These are phyloP conservation scores for Rhododendron simsii DNA, from an alignment of 148 eudicot genomes.

Conservation along the genomic window DNA sequence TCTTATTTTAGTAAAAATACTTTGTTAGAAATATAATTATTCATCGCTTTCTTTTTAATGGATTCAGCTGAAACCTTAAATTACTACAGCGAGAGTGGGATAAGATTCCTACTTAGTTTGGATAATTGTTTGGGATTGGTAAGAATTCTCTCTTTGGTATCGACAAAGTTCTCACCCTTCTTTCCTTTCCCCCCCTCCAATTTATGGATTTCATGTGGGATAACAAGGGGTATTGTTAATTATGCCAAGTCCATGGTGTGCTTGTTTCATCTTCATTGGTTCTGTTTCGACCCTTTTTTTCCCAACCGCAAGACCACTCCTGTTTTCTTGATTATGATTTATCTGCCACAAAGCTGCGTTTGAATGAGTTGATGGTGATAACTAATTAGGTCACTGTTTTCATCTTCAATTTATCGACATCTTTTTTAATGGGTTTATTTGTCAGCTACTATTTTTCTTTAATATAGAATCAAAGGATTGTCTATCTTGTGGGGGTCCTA, in stretches of 20 bases:
- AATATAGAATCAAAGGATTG: neutral
- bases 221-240: neutral
- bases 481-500: neutral
- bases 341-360: slow-evolving; percentile 9
- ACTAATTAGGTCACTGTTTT: slow-evolving; percentile 9
- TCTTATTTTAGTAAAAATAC: neutral
- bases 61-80: neutral
- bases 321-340: slow-evolving; percentile 6
- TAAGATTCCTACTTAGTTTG: neutral
- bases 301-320: slow-evolving; percentile 4
- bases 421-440: neutral
- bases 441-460: neutral
- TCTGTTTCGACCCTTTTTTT: neutral
- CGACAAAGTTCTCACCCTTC: neutral
- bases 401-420: neutral
- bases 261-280: neutral
- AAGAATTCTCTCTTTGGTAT: neutral
- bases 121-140: neutral
- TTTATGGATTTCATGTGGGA: neutral
- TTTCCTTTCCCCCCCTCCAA: neutral
- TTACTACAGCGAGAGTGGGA: neutral
- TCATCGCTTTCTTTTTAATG: neutral
- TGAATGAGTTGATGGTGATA: slow-evolving; percentile 9
- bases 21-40: neutral
- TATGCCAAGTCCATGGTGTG: neutral